A percentile compares a stretch with the other conserved stretches of the same genome.
phyloP scores from a whole-genome alignment of 768 basidiomycete species.

The Psilocybe subaeruginosa region DNA sequence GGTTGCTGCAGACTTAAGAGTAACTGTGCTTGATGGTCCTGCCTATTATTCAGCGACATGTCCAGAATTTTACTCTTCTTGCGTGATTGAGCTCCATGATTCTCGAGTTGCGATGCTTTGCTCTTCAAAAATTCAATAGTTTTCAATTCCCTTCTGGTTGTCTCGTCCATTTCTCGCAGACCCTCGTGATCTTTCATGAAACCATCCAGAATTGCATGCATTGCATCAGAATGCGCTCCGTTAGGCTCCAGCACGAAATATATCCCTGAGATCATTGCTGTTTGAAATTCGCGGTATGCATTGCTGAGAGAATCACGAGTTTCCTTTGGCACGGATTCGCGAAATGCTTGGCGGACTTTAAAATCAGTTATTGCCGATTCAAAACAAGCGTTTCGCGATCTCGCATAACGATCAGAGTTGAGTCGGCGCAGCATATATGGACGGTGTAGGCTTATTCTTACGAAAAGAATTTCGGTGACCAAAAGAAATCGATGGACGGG shows the following conservation, averaged over 20 bases:
- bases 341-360: conserved; percentile 72
- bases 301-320: conserved; percentile 74
- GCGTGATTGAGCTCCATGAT: conserved; percentile 33
- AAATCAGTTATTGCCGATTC: conserved; percentile 91
- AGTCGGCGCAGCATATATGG: conserved; percentile 86
- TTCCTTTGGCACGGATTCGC: conserved; percentile 62
- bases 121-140: conserved; percentile 82
- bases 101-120: conserved; percentile 61
- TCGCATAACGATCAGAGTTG: conserved; percentile 77
- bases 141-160: conserved; percentile 79
- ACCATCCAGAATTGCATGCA: conserved; percentile 80
- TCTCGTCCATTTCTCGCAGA: conserved; percentile 76
- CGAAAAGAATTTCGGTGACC: conserved; percentile 87
- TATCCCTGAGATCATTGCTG: conserved; percentile 88
- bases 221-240: conserved; percentile 65
- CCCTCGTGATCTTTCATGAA: conserved; percentile 74
- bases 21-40: conserved; percentile 54
- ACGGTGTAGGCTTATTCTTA: conserved; percentile 82
- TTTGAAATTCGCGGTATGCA: conserved; percentile 86
- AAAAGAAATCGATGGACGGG: conserved; percentile 88
- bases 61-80: conserved; percentile 28
- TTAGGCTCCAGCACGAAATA: conserved; percentile 81
- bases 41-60: conserved; percentile 26
- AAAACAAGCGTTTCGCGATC: conserved; percentile 86
- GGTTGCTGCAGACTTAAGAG: conserved; percentile 51